Base-by-base conservation (phyloP, 176 grass and related monocot species). In the Elaeis guineensis region DNA sequence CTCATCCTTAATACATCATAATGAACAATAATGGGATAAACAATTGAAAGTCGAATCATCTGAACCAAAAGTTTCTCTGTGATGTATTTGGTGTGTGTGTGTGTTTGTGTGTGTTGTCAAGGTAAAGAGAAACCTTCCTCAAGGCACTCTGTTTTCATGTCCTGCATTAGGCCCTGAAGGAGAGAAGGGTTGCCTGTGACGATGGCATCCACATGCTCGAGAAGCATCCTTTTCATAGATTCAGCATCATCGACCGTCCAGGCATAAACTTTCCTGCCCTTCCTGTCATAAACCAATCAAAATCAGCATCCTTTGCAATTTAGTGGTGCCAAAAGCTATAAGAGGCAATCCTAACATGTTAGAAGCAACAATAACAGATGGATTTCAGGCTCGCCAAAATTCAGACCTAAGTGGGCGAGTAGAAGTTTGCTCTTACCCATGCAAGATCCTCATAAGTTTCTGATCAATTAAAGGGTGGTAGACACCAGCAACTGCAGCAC, bases 241-340 rank as follows among this genome's bases (percentile, higher is more conserved):
- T 76, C 73, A 0, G 23, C 49, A 77, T 91, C 84, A 12, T 97
- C 93, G 49, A 97, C 87, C 18, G 93, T 97, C 93, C 93, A 97
- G 17, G 84, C 83, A 80, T 83, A 97, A n/a, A 85, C 75, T 80
- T 85, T 91, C 72, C 74, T 79, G 17, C 63, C 72, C 49, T 68
- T 77, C 66, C 93, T 97, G 87, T 65, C 55, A 19, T 32, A 69
- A 80, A 17, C 16, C 20, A 56, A 67, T 72, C 6, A 5, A 55
- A 6, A 48, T 73, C 25, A 53, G n/a, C 24, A 67, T 54, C 7
- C 4, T 55, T 7, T 11, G 17, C n/a, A 22, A 6, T 57, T 57
- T 60, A 16, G 24, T 32, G 3, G 39, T 19, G 66, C 32, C 16
- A 61, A 57, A 32, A 19, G 24, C 0, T 58, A 16, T 12, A 35